Conservation (phyloP, 2,329 filamentous ascomycete species). For the Achaetomium macrosporum region DNA sequence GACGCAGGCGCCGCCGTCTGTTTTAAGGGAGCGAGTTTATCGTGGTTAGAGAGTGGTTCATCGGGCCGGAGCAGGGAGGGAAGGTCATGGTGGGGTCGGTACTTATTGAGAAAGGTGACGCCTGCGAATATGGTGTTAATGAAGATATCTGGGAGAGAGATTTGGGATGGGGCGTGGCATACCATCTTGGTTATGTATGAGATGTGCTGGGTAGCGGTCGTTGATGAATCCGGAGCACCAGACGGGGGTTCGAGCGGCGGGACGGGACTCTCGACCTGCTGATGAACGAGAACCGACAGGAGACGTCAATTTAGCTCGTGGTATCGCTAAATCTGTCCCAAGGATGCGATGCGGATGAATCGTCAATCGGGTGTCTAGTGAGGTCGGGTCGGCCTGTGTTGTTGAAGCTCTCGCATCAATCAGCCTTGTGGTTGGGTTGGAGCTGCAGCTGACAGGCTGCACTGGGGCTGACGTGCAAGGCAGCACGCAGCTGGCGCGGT, state of each 20-base stretch:
- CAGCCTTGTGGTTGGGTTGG: conserved; percentile 18
- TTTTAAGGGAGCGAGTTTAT: conserved; percentile 1
- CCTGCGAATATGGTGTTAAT: conserved; percentile 46
- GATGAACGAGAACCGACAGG: neutral
- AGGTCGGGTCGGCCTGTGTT: neutral
- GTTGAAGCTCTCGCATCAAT: conserved; percentile 10
- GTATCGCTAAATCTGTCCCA: neutral
- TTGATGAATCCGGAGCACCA: neutral
- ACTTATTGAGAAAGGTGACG: conserved; percentile 96
- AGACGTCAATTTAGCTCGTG: neutral
- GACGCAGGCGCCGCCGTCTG: conserved; percentile 86
- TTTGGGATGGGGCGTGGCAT: conserved; percentile 19
- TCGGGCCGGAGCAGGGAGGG: neutral
- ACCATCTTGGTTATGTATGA: conserved; percentile 28
- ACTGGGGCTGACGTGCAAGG: conserved; percentile 23
- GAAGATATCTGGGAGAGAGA: neutral
- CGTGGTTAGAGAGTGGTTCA: neutral
- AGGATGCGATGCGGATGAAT: neutral
- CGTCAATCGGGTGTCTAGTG: neutral
- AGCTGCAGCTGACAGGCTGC: conserved; percentile 22
- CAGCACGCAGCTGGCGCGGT: conserved; percentile 33
- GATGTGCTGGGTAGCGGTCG: conserved; percentile 6
- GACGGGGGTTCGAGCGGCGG: neutral
- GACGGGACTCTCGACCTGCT: neutral
- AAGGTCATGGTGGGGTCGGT: conserved; percentile 31